A percentile compares a stretch with the other conserved stretches of the same genome.
These are phyloP conservation scores for Gossypioides kirkii DNA, from an alignment of 345 rosid genomes.

Conservation along the genomic window DNA sequence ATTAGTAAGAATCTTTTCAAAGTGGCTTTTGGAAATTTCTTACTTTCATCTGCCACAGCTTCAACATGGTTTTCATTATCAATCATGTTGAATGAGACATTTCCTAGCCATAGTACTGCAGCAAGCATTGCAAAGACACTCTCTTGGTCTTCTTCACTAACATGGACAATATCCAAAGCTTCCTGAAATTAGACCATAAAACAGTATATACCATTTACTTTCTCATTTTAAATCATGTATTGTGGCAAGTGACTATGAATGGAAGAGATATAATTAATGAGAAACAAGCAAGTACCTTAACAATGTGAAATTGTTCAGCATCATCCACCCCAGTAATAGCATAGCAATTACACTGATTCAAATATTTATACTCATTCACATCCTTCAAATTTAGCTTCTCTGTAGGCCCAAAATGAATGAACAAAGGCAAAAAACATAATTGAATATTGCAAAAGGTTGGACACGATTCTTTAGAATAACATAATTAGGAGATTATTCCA, in stretches of 20 bases:
- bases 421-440: neutral
- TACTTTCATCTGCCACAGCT: slow-evolving; percentile 79
- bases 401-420: slow-evolving; percentile 29
- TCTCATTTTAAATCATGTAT: neutral
- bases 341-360: slow-evolving; percentile 85
- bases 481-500: neutral
- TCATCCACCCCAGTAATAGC: slow-evolving; percentile 77
- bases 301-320: slow-evolving; percentile 61
- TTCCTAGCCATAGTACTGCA: slow-evolving; percentile 97
- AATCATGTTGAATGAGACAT: slow-evolving; percentile 61
- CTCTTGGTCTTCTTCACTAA: slow-evolving; percentile 92
- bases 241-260: slow-evolving; percentile 1
- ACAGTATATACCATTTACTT: slow-evolving; percentile 8
- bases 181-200: slow-evolving; percentile 48
- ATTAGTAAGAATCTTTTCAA: slow-evolving; percentile 20
- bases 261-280: neutral
- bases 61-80: slow-evolving; percentile 97
- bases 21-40: slow-evolving; percentile 24
- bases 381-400: slow-evolving; percentile 78
- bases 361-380: slow-evolving; percentile 71
- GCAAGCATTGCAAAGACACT: slow-evolving; percentile 96
- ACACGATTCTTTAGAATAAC: slow-evolving; percentile 9
- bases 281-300: slow-evolving; percentile 43
- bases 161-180: slow-evolving; percentile 93
- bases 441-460: neutral